Conservation (phyloP, 2,329 filamentous ascomycete genomes). For the Knoxdaviesia proteae region DNA sequence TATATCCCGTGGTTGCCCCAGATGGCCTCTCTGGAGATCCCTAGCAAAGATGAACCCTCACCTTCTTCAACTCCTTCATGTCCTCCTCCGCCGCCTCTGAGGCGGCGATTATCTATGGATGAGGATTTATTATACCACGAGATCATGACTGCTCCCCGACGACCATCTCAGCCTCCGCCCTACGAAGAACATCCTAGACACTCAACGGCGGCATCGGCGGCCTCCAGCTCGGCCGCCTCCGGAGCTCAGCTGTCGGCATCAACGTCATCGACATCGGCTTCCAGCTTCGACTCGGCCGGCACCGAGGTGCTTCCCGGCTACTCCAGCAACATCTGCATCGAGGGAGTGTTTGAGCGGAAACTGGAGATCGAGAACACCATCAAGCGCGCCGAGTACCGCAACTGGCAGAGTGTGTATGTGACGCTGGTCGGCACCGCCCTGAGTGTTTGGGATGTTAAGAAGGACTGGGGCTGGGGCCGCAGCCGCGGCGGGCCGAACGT, state of each 20-base stretch:
- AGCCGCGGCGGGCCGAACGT: slow-evolving; percentile 26
- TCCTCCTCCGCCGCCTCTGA: slow-evolving; percentile 16
- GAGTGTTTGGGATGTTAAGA: slow-evolving; percentile 42
- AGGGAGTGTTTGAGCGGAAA: slow-evolving; percentile 39
- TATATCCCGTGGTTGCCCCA: not conserved
- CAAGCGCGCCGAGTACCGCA: slow-evolving; percentile 37
- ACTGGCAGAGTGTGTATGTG: slow-evolving; percentile 43
- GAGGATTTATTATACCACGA: slow-evolving; percentile 31
- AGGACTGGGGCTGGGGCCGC: slow-evolving; percentile 28
- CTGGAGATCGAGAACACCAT: slow-evolving; percentile 46
- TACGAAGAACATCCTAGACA: slow-evolving; percentile 11
- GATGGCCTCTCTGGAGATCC: not conserved
- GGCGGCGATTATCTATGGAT: slow-evolving; percentile 30
- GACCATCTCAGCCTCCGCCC: slow-evolving; percentile 24
- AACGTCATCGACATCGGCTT: slow-evolving; percentile 1
- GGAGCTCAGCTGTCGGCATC: slow-evolving; percentile 1
- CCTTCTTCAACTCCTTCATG: slow-evolving; percentile 8
- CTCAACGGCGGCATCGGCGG: too few species aligned
- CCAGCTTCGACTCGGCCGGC: slow-evolving; percentile 10
- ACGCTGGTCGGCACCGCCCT: slow-evolving; percentile 48
- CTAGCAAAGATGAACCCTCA: not conserved
- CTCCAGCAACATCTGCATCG: slow-evolving; percentile 31
- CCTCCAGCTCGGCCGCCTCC: too few species aligned
- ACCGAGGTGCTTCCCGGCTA: slow-evolving; percentile 32
- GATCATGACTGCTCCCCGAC: slow-evolving; percentile 24